These are phyloP conservation scores for Aurinia saxatilis DNA, from an alignment of 345 rosid species.

Conservation along the genomic window DNA sequence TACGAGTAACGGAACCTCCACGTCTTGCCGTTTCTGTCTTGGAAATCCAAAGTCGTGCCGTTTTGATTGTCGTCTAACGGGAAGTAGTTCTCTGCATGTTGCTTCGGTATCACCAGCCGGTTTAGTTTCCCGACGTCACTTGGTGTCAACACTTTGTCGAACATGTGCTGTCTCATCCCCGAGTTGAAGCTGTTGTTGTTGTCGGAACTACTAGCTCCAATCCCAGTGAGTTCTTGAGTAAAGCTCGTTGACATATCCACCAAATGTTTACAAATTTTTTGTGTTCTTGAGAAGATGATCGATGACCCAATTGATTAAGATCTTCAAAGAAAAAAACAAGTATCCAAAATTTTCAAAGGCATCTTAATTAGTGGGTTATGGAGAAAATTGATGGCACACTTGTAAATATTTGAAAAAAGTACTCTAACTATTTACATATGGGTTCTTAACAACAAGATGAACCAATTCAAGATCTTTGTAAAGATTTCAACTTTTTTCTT, in stretches of 20 bases:
- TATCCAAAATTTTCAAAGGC: constrained; percentile 8
- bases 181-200: constrained; percentile 19
- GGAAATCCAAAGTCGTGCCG: constrained; percentile 68
- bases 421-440: too few relatives aligned
- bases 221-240: constrained; percentile 26
- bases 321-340: constrained; percentile 1
- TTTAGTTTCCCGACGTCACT: constrained; percentile 79
- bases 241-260: constrained; percentile 45
- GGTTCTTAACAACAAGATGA: neutral
- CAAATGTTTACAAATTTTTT: constrained; percentile 15
- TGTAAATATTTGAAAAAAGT: constrained; percentile 16
- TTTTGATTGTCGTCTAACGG: constrained; percentile 45
- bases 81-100: constrained; percentile 74
- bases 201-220: constrained; percentile 12
- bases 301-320: constrained; percentile 5
- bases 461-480: constrained; percentile 14
- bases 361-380: neutral
- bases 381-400: neutral
- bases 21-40: constrained; percentile 60
- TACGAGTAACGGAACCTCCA: constrained; percentile 89
- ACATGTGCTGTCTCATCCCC: constrained; percentile 52
- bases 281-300: neutral
- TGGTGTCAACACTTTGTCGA: constrained; percentile 73
- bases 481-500: neutral
- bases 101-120: constrained; percentile 75